Evolutionary conservation across 108 stramenopile genomes (phyloP), one percentile per base, ranked within the genome.

Genomic region (Mediolabrus comicus): DNA sequence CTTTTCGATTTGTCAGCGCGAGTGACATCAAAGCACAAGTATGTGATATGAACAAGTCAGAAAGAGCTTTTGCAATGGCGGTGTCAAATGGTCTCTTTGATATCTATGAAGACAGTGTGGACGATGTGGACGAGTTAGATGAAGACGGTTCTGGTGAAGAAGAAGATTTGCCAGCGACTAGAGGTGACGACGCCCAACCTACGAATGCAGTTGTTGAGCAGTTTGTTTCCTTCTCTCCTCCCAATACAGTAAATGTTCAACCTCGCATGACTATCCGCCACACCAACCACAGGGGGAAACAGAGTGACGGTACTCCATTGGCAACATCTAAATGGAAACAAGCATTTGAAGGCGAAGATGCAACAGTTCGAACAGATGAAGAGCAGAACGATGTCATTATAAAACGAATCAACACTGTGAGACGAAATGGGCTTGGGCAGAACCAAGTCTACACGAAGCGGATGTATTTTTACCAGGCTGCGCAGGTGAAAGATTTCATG

Each of bases 381-480:
- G 49, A 31, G 31, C 19, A 49, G 46, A 53, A 61, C 12, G 51
- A 53, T 11, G 59, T 67, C 46, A 32, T 51, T 30, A 39, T 65
- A 27, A 28, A 41, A 33, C 51, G 55, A 36, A 53, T 75, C 28
- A 43, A 67, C 67, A 63, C 60, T n/a, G 29, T 61, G 6, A 53
- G 54, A 30, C 51, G 52, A 3, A 68, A 46, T 14, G 43, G 49
- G 28, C 59, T 74, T 14, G 67, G 51, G 17, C 35, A 62, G 16
- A 52, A 67, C 68, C 77, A 79, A 67, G 89, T 94, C 34, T 88
- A 87, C 17, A 94, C 92, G 6, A 77, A 79, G 35, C 80, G 82
- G 41, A 91, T 89, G 88, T 94, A 94, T 59, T 94, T 91, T 41
- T 91, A 90, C 75, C 72, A 70, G 68, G 68, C 81, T 16, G 72